phyloP scores from a whole-genome alignment of 164 flowering plant species.

The Chimonanthus salicifolius region DNA sequence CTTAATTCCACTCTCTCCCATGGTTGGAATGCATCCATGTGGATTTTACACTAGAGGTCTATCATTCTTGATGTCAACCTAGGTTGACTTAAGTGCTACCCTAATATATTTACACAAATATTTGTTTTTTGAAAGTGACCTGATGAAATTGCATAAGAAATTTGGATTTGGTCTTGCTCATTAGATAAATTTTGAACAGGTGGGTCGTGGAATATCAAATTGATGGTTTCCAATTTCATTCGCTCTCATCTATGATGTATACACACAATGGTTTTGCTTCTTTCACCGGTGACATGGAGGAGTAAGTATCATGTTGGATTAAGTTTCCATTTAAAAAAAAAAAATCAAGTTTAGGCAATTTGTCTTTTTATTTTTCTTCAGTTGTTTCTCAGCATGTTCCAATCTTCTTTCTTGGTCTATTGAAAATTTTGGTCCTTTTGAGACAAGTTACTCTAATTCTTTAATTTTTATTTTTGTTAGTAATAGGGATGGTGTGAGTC shows the following conservation, averaged over 20 bases:
- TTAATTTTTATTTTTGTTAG: no score
- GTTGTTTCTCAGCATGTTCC: background rate
- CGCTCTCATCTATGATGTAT: slow-evolving; percentile 91
- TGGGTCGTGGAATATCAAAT: slow-evolving; percentile 89
- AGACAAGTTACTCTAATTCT: no score
- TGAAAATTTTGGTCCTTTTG: no score
- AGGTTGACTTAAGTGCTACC: no score
- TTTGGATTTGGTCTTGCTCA: slow-evolving; percentile 9
- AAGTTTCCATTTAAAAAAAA: background rate
- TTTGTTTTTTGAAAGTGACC: background rate
- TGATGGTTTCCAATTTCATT: slow-evolving; percentile 96
- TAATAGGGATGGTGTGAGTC: no score
- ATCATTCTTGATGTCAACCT: no score
- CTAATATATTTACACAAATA: background rate
- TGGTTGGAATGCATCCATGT: no score
- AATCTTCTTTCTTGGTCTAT: no score
- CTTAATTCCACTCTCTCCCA: no score
- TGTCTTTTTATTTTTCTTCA: background rate
- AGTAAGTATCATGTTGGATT: slow-evolving; percentile 47
- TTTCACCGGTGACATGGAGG: slow-evolving; percentile 88
- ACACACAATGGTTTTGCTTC: slow-evolving; percentile 98
- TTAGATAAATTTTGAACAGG: slow-evolving; percentile 39
- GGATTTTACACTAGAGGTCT: no score
- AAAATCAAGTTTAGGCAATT: background rate
- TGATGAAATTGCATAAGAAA: background rate